phyloP scores from a whole-genome alignment of 495 filamentous ascomycete genomes.

The Neurospora africana region DNA sequence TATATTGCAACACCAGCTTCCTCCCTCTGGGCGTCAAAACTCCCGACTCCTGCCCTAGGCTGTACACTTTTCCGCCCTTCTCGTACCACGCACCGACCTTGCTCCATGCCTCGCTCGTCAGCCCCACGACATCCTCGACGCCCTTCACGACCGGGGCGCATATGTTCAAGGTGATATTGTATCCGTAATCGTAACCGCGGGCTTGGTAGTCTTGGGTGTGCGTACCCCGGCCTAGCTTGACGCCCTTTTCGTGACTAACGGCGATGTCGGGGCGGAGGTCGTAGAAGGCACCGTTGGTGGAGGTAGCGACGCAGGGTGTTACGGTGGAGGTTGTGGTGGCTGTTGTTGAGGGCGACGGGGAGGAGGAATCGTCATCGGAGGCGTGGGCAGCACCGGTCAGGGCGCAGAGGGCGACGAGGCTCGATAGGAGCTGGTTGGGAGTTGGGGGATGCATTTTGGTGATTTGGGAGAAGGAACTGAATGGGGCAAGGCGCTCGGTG shows the following conservation, averaged over 20 bases:
- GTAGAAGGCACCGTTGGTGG: conserved; percentile 71
- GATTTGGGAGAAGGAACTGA: not conserved
- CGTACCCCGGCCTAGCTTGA: not conserved
- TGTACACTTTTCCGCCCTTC: conserved; percentile 61
- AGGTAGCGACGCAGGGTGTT: conserved; percentile 70
- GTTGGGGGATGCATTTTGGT: conserved; percentile 13
- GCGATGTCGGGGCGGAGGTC: conserved; percentile 71
- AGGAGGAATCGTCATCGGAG: conserved; percentile 5
- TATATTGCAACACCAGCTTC: conserved; percentile 88
- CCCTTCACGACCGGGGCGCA: conserved; percentile 77
- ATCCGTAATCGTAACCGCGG: conserved; percentile 70
- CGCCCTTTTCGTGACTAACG: conserved; percentile 40
- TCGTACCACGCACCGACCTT: conserved; percentile 92
- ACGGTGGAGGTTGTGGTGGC: conserved; percentile 22
- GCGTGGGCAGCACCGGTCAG: conserved; percentile 9
- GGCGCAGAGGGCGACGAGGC: conserved; percentile 13
- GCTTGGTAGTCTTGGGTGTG: conserved; percentile 66
- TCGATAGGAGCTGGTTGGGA: not conserved
- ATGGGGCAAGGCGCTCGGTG: not conserved
- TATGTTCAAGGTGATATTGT: conserved; percentile 93
- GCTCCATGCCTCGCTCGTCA: conserved; percentile 53
- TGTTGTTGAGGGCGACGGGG: conserved; percentile 4
- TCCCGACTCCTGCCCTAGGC: conserved; percentile 63
- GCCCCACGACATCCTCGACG: conserved; percentile 57
- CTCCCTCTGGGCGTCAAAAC: conserved; percentile 70